Conservation (phyloP, 169 alveolate species). For the Eimeria sp. region DNA sequence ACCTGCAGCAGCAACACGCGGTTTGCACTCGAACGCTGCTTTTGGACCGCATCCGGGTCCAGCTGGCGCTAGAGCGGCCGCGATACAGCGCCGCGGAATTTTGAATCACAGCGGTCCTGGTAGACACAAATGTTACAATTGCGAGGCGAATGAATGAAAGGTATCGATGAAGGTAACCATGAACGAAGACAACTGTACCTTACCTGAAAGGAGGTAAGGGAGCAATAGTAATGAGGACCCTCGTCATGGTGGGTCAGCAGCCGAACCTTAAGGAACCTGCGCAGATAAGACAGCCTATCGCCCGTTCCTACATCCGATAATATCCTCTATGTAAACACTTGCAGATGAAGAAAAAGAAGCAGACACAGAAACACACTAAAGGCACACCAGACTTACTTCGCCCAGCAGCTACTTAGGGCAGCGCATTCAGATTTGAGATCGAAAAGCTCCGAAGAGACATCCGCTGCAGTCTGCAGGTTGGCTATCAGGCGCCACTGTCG, state of each 20-base stretch:
- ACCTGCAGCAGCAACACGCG: slow-evolving; percentile 72
- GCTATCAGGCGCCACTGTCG: slow-evolving; percentile 90
- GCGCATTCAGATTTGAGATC: slow-evolving; percentile 88
- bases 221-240: slow-evolving; percentile 90
- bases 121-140: neutral
- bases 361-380: neutral
- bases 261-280: slow-evolving; percentile 88
- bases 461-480: slow-evolving; percentile 88
- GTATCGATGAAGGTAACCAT: neutral
- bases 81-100: neutral
- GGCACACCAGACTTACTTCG: slow-evolving; percentile 34
- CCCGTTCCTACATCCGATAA: neutral
- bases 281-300: neutral
- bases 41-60: neutral
- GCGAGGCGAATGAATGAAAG: neutral
- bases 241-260: slow-evolving; percentile 91
- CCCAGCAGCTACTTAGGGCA: slow-evolving; percentile 83
- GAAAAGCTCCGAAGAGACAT: slow-evolving; percentile 89
- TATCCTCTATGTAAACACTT: neutral
- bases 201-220: slow-evolving; percentile 89
- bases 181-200: neutral
- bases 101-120: neutral
- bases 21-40: neutral
- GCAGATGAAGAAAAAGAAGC: neutral
- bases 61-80: neutral